These are phyloP conservation scores for Oemleria cerasiformis DNA, from an alignment of 306 rosid species.

Conservation along the genomic window DNA sequence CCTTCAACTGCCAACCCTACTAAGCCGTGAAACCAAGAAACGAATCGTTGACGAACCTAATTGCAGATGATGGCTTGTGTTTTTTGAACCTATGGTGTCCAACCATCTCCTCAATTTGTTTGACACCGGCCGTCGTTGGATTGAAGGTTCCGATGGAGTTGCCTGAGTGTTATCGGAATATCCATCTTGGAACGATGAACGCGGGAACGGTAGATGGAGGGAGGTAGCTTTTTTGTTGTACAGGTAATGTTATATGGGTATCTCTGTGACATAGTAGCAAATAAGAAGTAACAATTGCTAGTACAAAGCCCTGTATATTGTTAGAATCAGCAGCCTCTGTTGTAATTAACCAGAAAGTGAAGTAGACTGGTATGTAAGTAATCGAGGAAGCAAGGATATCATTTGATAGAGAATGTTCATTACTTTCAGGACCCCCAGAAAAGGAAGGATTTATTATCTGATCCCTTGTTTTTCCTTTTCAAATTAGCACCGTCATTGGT, in stretches of 20 bases:
- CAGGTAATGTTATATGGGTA: constrained; percentile 45
- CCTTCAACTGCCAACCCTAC: constrained; percentile 50
- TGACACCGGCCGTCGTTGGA: constrained; percentile 35
- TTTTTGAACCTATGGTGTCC: constrained; percentile 46
- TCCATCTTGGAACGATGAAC: constrained; percentile 9
- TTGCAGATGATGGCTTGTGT: constrained; percentile 21
- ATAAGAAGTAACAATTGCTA: constrained; percentile 23
- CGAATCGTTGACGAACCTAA: constrained; percentile 21
- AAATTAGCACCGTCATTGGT: too few relatives aligned
- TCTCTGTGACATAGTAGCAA: constrained; percentile 30
- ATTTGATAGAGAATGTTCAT: background rate
- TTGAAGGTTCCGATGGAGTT: constrained; percentile 43
- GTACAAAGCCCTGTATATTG: constrained; percentile 43
- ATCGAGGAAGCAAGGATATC: background rate
- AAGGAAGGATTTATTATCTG: background rate
- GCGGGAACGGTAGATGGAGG: constrained; percentile 31
- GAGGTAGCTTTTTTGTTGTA: constrained; percentile 49
- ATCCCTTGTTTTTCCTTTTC: background rate
- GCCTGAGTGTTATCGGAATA: constrained; percentile 16
- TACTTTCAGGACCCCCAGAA: background rate
- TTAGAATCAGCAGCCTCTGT: constrained; percentile 21
- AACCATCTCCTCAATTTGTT: constrained; percentile 30
- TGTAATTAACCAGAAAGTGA: constrained; percentile 20
- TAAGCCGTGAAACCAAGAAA: constrained; percentile 36
- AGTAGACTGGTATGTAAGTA: constrained; percentile 25